Conservation (phyloP, 2,329 filamentous ascomycete species). For the Fusarium nanum region DNA sequence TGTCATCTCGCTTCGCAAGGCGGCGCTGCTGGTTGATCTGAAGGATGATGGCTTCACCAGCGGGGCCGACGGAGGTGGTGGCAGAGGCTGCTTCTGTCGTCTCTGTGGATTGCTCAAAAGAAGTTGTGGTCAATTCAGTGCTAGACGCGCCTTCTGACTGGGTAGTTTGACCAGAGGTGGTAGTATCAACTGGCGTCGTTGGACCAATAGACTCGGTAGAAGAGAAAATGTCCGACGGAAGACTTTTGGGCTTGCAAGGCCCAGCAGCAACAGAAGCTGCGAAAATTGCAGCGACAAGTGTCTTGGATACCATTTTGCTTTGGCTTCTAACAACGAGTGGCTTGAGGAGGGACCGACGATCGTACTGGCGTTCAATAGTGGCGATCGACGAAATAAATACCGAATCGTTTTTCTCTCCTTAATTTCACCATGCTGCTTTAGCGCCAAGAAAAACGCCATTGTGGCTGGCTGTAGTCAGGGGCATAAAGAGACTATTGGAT, state of each 20-base stretch:
- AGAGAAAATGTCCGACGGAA: not conserved
- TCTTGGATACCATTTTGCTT: not conserved
- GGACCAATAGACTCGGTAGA: not conserved
- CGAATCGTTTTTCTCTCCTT: not conserved
- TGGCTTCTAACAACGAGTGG: not conserved
- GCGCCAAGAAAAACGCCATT: not conserved
- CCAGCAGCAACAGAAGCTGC: slow-evolving; percentile 3
- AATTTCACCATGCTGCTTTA: not conserved
- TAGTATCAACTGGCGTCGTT: not conserved
- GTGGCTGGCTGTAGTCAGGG: slow-evolving; percentile 12
- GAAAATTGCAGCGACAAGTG: not conserved
- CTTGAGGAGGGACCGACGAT: not conserved
- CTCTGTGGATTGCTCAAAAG: not conserved
- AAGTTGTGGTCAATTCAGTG: not conserved
- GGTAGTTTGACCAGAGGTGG: not conserved
- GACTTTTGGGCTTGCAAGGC: slow-evolving; percentile 7
- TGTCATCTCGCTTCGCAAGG: not conserved
- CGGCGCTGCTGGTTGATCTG: not conserved
- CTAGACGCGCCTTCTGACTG: not conserved
- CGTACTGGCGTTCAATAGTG: not conserved
- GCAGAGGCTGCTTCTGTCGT: not conserved
- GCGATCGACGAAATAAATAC: not conserved
- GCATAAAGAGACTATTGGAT: slow-evolving; percentile 1
- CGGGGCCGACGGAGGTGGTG: not conserved
- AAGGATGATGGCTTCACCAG: not conserved